Evolutionary conservation across 352 stramenopile genomes (phyloP).

Genomic region (Globisporangium splendens): DNA sequence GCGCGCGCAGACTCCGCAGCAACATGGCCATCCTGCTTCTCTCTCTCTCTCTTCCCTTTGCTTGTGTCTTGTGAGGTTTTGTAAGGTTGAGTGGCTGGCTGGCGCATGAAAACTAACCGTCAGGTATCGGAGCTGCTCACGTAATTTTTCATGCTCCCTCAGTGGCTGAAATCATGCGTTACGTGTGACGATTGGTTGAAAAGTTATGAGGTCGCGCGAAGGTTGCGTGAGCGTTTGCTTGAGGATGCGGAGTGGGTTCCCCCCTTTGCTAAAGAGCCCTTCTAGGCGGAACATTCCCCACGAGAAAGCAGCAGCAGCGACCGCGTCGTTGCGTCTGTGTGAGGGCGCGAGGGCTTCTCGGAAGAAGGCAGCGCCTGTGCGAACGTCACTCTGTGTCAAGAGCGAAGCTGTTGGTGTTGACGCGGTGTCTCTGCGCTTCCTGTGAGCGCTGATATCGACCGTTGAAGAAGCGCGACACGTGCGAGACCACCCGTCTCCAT

Average conservation of each 20-base stretch:
- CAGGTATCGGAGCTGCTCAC: too few species aligned
- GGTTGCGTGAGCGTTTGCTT: not conserved
- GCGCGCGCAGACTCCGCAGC: constrained; percentile 6
- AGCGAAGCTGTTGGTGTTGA: too few species aligned
- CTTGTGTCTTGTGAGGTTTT: too few species aligned
- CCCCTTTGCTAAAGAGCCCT: not conserved
- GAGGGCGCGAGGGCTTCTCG: too few species aligned
- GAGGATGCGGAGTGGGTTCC: too few species aligned
- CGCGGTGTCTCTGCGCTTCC: too few species aligned
- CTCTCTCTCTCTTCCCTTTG: not conserved
- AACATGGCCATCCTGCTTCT: constrained; percentile 10
- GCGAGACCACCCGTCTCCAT: too few species aligned
- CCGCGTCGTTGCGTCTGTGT: too few species aligned
- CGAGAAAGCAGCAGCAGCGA: not conserved
- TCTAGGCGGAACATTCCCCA: not conserved
- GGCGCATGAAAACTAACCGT: not conserved
- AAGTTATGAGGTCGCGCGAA: not conserved
- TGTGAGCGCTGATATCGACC: too few species aligned
- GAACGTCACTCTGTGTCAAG: too few species aligned
- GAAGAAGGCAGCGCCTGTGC: too few species aligned
- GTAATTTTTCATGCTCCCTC: not conserved
- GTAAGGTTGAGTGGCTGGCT: constrained; percentile 2
- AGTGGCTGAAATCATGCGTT: constrained; percentile 3
- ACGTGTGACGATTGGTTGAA: not conserved
- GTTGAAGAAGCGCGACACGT: too few species aligned